Conservation (phyloP, 805 yeast genomes). For the Candida succiphila region DNA sequence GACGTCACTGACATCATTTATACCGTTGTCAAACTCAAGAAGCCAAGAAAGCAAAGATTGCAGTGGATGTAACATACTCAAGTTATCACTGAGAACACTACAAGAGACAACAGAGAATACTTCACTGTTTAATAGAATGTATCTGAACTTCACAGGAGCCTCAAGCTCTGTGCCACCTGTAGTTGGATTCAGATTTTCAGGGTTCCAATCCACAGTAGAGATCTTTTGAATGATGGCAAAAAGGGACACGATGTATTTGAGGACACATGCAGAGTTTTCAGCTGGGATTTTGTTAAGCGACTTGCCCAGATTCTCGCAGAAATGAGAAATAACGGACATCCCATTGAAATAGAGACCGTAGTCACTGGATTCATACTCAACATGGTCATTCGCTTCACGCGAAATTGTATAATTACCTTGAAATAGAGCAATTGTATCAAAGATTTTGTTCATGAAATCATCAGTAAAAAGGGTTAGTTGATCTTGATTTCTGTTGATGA, state of each 20-base stretch:
- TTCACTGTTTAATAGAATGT: slow-evolving; percentile 11
- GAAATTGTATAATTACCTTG: slow-evolving; percentile 70
- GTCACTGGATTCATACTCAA: slow-evolving; percentile 83
- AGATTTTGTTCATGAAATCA: slow-evolving; percentile 44
- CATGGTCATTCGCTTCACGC: slow-evolving; percentile 72
- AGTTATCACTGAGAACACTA: slow-evolving; percentile 34
- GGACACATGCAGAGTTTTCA: background rate
- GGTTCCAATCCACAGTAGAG: background rate
- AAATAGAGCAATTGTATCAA: slow-evolving; percentile 57
- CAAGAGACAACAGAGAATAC: slow-evolving; percentile 24
- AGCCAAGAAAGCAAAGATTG: slow-evolving; percentile 68
- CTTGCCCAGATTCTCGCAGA: slow-evolving; percentile 44
- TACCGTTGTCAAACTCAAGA: slow-evolving; percentile 39
- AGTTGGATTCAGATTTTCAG: background rate
- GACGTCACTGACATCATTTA: slow-evolving; percentile 15
- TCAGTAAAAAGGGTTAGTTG: slow-evolving; percentile 35
- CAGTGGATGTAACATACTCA: slow-evolving; percentile 73
- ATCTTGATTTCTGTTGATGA: slow-evolving; percentile 59
- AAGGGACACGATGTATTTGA: background rate
- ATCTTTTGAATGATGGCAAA: background rate
- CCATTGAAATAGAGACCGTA: slow-evolving; percentile 67
- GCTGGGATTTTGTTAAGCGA: slow-evolving; percentile 22
- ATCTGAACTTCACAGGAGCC: slow-evolving; percentile 10
- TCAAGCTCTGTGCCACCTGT: slow-evolving; percentile 7
- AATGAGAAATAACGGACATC: slow-evolving; percentile 55